Evolutionary conservation across 129 eudicot species (phyloP), one percentile per base, ranked within the genome.

Genomic region (Gnaphalium uliginosum): DNA sequence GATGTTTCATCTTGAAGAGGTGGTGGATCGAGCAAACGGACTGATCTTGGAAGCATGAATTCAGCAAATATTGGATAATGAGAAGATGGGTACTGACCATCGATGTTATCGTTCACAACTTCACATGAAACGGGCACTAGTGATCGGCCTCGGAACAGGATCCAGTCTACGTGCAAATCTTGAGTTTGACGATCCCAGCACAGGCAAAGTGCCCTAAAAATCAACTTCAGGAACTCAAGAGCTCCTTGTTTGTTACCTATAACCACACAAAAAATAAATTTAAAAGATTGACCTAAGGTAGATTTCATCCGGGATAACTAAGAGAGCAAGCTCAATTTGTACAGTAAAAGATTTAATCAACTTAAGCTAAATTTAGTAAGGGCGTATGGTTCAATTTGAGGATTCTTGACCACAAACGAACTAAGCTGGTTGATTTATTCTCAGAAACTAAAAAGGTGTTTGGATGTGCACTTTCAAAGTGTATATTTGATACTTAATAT

Each of bases 131-230:
- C 96, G 0, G 99, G 99, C 17, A 84, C 79, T 57, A 91, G 76
- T 17, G 92, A 86, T 85, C 99, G 73, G 29, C 99, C 99, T 69
- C 99, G 76, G 70, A 81, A 91, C 46, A 95, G 83, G 51, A 95
- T 91, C 97, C 99, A 95, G 68, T 95, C 99, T 2, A 77, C 76
- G 51, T 95, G 99, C 67, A 95, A 78, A 87, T 94, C 98, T 82
- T 94, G 98, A 30, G 98, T 94, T 82, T 94, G 98, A 15, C 97
- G 96, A 87, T 95, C 99, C 99, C 99, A 95, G 68, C 99, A 95
- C 74, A 95, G 83, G 84, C 99, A 95, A 74, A 95, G 90, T 23
- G 99, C 99, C 68, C 99, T 76, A 58, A 95, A 89, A 15, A 95
- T 83, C 81, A 95, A 74, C 87, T 95, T 95, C 56, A 95, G 74